A percentile compares a stretch with the other conserved stretches of the same genome.
These are phyloP conservation scores for Candida albicans DNA, from an alignment of 1,139 yeast species.

Conservation along the genomic window DNA sequence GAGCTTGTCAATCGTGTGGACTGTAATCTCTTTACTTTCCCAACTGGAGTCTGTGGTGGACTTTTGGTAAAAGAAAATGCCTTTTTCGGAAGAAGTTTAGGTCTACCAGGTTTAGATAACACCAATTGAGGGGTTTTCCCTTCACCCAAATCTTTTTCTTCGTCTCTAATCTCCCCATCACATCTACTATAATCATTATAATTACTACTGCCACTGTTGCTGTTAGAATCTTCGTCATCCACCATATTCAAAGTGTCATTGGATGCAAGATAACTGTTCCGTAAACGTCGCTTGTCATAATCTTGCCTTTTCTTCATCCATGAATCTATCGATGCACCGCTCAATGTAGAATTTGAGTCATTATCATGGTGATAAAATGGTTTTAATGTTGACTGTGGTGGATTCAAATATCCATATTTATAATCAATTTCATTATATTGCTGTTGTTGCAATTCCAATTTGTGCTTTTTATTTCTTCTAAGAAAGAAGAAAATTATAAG, in stretches of 20 bases:
- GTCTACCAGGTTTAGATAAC: slow-evolving; percentile 8
- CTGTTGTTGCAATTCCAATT: slow-evolving; percentile 24
- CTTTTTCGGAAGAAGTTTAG: slow-evolving; percentile 15
- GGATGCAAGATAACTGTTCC: slow-evolving; percentile 32
- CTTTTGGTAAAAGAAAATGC: slow-evolving; percentile 22
- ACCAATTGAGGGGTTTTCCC: neutral
- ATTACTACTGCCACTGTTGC: slow-evolving; percentile 5
- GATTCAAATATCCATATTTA: slow-evolving; percentile 29
- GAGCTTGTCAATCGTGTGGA: slow-evolving; percentile 12
- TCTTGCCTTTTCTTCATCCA: slow-evolving; percentile 55
- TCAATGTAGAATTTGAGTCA: slow-evolving; percentile 45
- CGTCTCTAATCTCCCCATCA: neutral
- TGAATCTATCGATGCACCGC: slow-evolving; percentile 42
- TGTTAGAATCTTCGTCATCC: slow-evolving; percentile 12
- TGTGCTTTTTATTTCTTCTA: slow-evolving; percentile 20
- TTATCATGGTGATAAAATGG: slow-evolving; percentile 12
- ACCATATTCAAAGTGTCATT: slow-evolving; percentile 19
- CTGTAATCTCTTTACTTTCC: slow-evolving; percentile 12
- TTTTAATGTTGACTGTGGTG: slow-evolving; percentile 8
- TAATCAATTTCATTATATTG: slow-evolving; percentile 34
- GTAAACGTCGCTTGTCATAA: slow-evolving; percentile 32
- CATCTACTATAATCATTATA: slow-evolving; percentile 2
- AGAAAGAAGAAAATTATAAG: slow-evolving; percentile 20
- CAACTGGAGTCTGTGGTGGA: slow-evolving; percentile 16
- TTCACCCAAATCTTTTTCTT: slow-evolving; percentile 4